Base-by-base conservation (phyloP, 768 basidiomycete genomes). In the Phanerochaete carnosa region DNA sequence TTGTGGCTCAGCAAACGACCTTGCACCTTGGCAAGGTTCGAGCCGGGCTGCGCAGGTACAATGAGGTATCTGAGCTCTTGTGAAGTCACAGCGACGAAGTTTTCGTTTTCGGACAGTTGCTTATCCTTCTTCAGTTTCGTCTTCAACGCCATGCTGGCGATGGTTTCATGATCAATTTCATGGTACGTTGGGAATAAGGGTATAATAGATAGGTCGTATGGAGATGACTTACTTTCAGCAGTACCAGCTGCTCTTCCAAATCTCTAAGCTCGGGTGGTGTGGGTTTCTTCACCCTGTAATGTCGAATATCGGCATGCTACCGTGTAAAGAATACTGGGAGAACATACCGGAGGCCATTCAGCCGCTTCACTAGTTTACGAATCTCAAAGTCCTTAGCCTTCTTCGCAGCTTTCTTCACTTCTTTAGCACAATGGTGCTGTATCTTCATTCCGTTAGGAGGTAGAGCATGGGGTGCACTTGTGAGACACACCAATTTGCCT, bases 301-400 rank as follows among this genome's bases (percentile, higher is more conserved):
- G 16, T 1, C n/a, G n/a, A 32, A n/a, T n/a, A n/a, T 19, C 15
- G 3, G 32, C 2, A 12, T 12, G 33, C 25, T 9, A 12, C 5
- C 3, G 15, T 12, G 4, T 9, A 3, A 13, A 16, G 32, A 12
- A 56, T 33, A 37, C 29, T 52, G 63, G 8, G 4, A 43, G 19
- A 19, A 43, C 77, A 54, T 63, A 90, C 90, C 89, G 76, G 29
- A 87, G 71, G 26, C 78, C 80, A 71, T 90, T 94, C 29, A 95
- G 75, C 72, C 84, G 87, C 78, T 94, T 95, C 60, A 94, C 81
- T n/a, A 89, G 73, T 70, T 88, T 90, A 72, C 88, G 90, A 0
- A 83, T 84, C 75, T 96, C 94, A 62, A 92, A 90, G 0, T 82
- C 75, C 70, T 86, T 92, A 11, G 89, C 88, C 68, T 89, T 92